Percentiles rank a stretch among this genome's conserved stretches.
Evolutionary conservation across 495 filamentous ascomycete genomes (phyloP).

Genomic region (Hyaloscypha finlandica): DNA sequence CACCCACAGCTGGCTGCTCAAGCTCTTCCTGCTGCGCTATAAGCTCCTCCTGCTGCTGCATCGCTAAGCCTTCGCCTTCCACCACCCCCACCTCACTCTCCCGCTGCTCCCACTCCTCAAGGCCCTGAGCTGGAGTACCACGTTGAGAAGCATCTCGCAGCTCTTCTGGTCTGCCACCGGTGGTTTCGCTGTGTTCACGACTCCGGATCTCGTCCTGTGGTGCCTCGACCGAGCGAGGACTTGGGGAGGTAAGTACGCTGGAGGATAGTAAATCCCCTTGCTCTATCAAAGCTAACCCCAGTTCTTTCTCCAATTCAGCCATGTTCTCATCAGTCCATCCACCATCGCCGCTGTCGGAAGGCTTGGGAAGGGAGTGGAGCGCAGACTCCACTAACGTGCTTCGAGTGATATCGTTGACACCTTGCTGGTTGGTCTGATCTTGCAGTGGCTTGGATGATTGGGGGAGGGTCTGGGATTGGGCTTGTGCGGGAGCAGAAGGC

Average conservation of each 20-base stretch:
- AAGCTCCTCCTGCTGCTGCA: no score
- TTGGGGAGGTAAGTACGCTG: conserved; percentile 8
- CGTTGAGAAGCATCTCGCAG: neutral
- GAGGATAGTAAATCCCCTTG: conserved; percentile 16
- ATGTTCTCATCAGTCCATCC: conserved; percentile 25
- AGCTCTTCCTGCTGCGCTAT: no score
- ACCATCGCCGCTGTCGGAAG: conserved; percentile 22
- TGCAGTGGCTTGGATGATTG: conserved; percentile 23
- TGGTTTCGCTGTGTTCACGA: no score
- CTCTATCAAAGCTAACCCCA: conserved; percentile 17
- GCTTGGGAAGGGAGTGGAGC: conserved; percentile 16
- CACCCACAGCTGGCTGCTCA: no score
- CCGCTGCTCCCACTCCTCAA: no score
- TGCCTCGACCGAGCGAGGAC: conserved; percentile 2
- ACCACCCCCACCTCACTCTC: no score
- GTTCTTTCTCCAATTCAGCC: conserved; percentile 12
- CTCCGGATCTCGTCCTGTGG: conserved; percentile 9
- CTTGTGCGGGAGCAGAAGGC: conserved; percentile 26
- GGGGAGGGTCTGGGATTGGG: conserved; percentile 20
- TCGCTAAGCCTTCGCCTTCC: no score
- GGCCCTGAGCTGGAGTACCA: no score
- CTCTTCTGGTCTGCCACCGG: no score
- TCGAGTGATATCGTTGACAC: conserved; percentile 20
- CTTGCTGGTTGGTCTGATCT: conserved; percentile 28
- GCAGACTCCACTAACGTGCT: conserved; percentile 15